Evolutionary conservation across 805 yeast species (phyloP), one percentile per base, ranked within the genome.

Genomic region (Yarrowia deformans): DNA sequence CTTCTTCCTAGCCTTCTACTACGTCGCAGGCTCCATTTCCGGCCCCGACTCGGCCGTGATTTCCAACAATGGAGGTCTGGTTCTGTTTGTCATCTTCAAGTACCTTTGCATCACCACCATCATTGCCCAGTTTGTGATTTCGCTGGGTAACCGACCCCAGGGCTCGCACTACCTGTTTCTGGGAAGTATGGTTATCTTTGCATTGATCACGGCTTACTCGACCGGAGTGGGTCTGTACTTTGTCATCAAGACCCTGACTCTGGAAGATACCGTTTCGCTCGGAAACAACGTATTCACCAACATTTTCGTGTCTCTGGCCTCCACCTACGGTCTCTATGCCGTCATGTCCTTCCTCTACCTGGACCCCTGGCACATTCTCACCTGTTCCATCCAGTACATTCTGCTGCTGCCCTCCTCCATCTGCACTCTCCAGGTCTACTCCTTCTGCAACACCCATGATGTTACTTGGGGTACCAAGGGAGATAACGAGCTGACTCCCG

Each of bases 391-490:
- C 6, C 99, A 94, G 78, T 94, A 95, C 82, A 90, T 94, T 80
- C 77, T 93, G 72, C 84, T 95, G 83, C 83, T 94, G 67, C 98
- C 99, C 34, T 89, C 96, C 0, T 94, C 93, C 77, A 90, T 96
- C 4, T 91, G 97, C 80, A 89, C 97, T 1, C 82, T 94, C 69
- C 98, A 94, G 79, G 93, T 95, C 70, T 94, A 93, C 81, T 98
- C 99, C 0, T 93, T 94, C 79, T 94, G 99, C 81, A 94, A 94
- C 78, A 94, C 98, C 2, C 98, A 94, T 80, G 99, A 94, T 82
- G 97, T 95, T 64, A 90, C 97, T 0, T 94, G 99, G 99, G 99
- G 99, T 79, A 94, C 99, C 1, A 94, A 94, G 77, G 99, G 99
- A 73, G 97, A 93, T 71, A 90, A 89, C 72, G 86, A 85, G 70